A percentile compares a stretch with the other conserved stretches of the same genome.
Evolutionary conservation across 192 early-diverging fungal species (phyloP).

Genomic region (Dissophora globulifera): DNA sequence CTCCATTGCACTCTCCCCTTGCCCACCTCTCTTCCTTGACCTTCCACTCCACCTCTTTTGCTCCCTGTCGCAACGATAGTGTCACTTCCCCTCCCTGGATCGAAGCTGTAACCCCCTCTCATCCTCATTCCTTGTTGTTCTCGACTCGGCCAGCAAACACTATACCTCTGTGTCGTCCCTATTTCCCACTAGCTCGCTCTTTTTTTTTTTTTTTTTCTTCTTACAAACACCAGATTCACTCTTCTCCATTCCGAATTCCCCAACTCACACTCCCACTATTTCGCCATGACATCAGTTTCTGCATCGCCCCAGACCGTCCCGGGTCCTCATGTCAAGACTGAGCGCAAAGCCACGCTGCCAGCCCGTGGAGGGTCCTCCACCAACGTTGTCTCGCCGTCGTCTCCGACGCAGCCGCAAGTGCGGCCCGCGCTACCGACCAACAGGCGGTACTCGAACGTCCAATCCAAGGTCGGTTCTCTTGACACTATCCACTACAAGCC

Average conservation of each 20-base stretch:
- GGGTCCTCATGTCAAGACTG: slow-evolving; percentile 24
- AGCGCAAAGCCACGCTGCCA: neutral
- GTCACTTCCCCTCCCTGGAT: too few species aligned
- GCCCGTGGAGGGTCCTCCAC: neutral
- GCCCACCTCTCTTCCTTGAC: too few species aligned
- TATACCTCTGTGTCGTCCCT: neutral
- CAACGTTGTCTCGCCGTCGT: neutral
- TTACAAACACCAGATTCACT: too few species aligned
- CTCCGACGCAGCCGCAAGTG: neutral
- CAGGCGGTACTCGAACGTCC: slow-evolving; percentile 35
- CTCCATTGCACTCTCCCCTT: too few species aligned
- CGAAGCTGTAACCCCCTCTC: too few species aligned
- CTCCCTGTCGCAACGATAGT: too few species aligned
- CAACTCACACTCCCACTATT: too few species aligned
- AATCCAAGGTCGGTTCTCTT: slow-evolving; percentile 57
- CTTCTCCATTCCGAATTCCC: neutral
- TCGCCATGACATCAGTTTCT: slow-evolving; percentile 21
- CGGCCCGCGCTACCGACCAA: slow-evolving; percentile 7
- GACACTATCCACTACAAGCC: slow-evolving; percentile 51
- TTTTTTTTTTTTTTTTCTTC: neutral
- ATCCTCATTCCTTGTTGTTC: neutral
- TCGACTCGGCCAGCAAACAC: neutral
- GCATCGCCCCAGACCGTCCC: slow-evolving; percentile 18
- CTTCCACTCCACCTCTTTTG: too few species aligned
- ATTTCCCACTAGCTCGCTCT: neutral